Percentiles rank a stretch among this genome's conserved stretches.
These are phyloP conservation scores for Rhizodiscina lignyota DNA, from an alignment of 495 filamentous ascomycete species.

Conservation along the genomic window DNA sequence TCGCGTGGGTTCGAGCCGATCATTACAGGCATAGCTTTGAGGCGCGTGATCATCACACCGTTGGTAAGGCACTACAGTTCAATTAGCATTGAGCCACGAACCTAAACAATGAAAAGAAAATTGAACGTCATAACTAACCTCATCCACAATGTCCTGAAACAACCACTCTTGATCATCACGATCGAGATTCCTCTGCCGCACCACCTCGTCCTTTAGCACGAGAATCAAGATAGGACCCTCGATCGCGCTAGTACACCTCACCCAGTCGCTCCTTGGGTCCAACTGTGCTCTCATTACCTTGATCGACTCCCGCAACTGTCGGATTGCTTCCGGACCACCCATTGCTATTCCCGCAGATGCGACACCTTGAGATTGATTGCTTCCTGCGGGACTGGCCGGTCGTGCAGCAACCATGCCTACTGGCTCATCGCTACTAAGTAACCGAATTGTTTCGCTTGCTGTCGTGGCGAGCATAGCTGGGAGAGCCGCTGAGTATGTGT, in stretches of 20 bases:
- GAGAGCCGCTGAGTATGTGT: constrained; percentile 88
- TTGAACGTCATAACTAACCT: constrained; percentile 45
- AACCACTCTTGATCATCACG: constrained; percentile 67
- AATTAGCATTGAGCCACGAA: constrained; percentile 27
- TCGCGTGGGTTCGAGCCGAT: constrained; percentile 43
- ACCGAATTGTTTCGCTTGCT: constrained; percentile 71
- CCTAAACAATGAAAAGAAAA: not conserved
- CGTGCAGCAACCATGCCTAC: too few species aligned
- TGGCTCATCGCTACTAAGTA: constrained; percentile 35
- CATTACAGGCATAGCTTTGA: constrained; percentile 59
- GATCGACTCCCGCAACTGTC: constrained; percentile 63
- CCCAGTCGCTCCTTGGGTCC: constrained; percentile 88
- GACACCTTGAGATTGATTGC: too few species aligned
- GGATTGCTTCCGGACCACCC: constrained; percentile 60
- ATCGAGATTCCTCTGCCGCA: constrained; percentile 48
- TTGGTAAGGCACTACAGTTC: constrained; percentile 40
- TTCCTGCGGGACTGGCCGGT: too few species aligned
- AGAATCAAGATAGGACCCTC: constrained; percentile 83
- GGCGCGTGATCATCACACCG: constrained; percentile 69
- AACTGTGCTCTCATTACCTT: constrained; percentile 69
- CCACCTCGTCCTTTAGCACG: constrained; percentile 69
- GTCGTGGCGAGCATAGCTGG: constrained; percentile 88
- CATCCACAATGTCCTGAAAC: constrained; percentile 81
- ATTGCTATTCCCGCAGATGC: too few species aligned
- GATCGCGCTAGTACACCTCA: constrained; percentile 58